Evolutionary conservation across 371 early-diverging fungal genomes (phyloP), one percentile per base, ranked within the genome.

Genomic region (Lichtheimia ornata): DNA sequence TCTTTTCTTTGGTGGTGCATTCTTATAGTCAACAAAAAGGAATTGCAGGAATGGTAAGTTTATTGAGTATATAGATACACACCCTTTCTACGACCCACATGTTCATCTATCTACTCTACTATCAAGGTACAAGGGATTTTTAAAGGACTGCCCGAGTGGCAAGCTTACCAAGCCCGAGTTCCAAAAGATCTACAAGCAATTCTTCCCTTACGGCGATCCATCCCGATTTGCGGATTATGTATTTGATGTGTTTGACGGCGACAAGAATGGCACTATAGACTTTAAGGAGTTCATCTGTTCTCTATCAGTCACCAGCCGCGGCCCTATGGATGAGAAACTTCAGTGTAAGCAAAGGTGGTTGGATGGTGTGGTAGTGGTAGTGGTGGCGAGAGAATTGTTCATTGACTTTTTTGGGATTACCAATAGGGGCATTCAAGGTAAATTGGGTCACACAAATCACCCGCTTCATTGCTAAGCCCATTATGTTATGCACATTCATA

Each of bases 181-280:
- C 65, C 90, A 89, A 74, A 90, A 91, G 63, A 94, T 97, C 44
- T 98, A 96, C 81, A 94, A 97, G 74, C 92, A 92, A 65, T 97
- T 94, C 80, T 98, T 97, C 69, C 97, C 98, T 7, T 97, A 97
- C 71, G 97, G 97, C 35, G 96, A 98, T 73, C 85, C 97, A 3
- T 84, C 91, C 53, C 79, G 83, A 27, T 98, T 95, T 76, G 94
- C 97, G n/a, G 93, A 94, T 64, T 89, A 92, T 74, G 94, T 93
- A 2, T 95, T 96, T 66, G 83, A 90, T 53, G 88, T 95, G 42
- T 96, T 96, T 79, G 97, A 96, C 66, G 76, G 81, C 43, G 91
- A 96, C 72, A 87, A 89, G 69, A 91, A 92, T 66, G 95, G 96
- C 17, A 84, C 77, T 43, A 93, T 97, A 52, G 94, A 96, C 61